These are phyloP conservation scores for Naganishia kalamii DNA, from an alignment of 768 basidiomycete species.

Conservation along the genomic window DNA sequence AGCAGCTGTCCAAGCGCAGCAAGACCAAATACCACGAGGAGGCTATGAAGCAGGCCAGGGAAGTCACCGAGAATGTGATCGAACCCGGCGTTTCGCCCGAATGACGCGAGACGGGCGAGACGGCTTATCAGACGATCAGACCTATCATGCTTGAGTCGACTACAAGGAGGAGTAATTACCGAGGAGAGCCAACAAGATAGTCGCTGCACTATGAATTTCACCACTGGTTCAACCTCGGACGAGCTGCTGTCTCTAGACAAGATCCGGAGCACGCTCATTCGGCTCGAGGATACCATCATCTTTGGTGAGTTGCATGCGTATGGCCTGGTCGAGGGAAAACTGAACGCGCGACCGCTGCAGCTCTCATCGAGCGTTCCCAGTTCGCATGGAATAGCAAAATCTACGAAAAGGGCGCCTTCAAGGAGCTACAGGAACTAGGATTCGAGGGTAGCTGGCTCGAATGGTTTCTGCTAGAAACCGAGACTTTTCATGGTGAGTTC, in stretches of 20 bases:
- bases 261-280: constrained; percentile 76
- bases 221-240: constrained; percentile 37
- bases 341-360: constrained; percentile 35
- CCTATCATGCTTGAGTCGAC: neutral
- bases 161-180: too few species aligned
- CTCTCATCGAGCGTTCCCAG: constrained; percentile 91
- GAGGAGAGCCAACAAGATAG: neutral
- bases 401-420: constrained; percentile 71
- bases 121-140: neutral
- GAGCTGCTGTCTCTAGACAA: constrained; percentile 81
- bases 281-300: constrained; percentile 98
- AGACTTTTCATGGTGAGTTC: constrained; percentile 84
- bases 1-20: too few species aligned
- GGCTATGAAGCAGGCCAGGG: neutral
- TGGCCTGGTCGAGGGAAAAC: neutral
- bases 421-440: constrained; percentile 65
- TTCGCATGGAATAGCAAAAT: constrained; percentile 89
- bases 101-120: neutral
- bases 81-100: constrained; percentile 6
- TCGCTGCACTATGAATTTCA: constrained; percentile 40
- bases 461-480: constrained; percentile 94
- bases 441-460: constrained; percentile 89
- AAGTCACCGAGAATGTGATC: constrained; percentile 10
- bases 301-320: constrained; percentile 54
- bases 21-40: too few species aligned